Conservation (phyloP, 768 basidiomycete genomes). For the Phanerochaete sordida region DNA sequence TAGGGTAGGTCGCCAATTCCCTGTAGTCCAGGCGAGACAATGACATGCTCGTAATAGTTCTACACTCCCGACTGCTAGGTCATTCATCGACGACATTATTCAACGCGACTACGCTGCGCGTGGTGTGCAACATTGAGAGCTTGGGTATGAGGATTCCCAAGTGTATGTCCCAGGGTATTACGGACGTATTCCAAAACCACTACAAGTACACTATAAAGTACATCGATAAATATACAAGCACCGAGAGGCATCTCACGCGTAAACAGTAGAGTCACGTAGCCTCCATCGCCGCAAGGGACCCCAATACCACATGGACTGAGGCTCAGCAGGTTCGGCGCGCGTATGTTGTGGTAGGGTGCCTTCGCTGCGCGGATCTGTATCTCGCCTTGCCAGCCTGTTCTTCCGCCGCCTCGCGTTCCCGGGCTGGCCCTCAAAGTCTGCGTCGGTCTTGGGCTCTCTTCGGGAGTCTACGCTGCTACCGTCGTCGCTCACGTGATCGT, state of each 20-base stretch:
- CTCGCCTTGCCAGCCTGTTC: not conserved
- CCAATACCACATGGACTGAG: slow-evolving; percentile 73
- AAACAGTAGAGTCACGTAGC: slow-evolving; percentile 72
- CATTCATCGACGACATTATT: not conserved
- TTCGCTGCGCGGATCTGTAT: not conserved
- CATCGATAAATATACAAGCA: not conserved
- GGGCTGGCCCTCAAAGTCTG: not conserved
- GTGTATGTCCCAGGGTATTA: not conserved
- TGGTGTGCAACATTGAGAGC: too few species aligned
- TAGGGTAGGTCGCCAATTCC: not conserved
- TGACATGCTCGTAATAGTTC: not conserved
- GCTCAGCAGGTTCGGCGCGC: slow-evolving; percentile 6
- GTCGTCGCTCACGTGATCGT: slow-evolving; percentile 10
- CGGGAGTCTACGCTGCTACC: not conserved
- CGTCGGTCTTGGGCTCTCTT: slow-evolving; percentile 5
- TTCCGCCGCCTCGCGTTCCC: slow-evolving; percentile 2
- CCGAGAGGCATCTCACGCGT: slow-evolving; percentile 29
- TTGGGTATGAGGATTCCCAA: not conserved
- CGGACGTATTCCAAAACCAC: not conserved
- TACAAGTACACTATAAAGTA: too few species aligned
- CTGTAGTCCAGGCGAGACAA: not conserved
- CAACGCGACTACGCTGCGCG: too few species aligned
- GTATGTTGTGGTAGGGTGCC: slow-evolving; percentile 2
- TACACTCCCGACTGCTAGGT: not conserved
- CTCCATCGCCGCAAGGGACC: slow-evolving; percentile 73